Evolutionary conservation across 1,284 basidiomycete species (phyloP).

Genomic region (Tilletia indica): DNA sequence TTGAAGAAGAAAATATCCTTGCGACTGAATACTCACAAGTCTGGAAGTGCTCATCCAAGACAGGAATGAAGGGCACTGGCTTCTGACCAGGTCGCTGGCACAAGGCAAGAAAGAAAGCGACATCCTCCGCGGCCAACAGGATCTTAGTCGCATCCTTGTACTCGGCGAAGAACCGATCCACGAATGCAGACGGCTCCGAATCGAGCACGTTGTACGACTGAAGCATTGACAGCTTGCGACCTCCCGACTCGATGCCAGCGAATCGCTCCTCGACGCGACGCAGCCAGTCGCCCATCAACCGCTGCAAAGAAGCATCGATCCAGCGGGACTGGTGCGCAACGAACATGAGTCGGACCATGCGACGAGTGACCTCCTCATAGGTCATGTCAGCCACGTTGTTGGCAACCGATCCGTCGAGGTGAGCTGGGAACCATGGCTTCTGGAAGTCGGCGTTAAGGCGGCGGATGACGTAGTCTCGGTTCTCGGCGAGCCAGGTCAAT

Average conservation of each 20-base stretch:
- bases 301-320: conserved; percentile 90
- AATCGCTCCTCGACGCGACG: conserved; percentile 85
- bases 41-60: conserved; percentile 81
- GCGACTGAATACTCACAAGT: conserved; percentile 90
- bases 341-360: conserved; percentile 90
- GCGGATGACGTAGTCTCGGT: conserved; percentile 81
- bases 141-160: conserved; percentile 81
- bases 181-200: conserved; percentile 70
- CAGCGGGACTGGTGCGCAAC: conserved; percentile 86
- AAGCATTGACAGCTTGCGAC: conserved; percentile 44
- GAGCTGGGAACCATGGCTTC: conserved; percentile 62
- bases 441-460: conserved; percentile 93
- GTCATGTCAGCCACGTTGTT: conserved; percentile 93
- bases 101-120: conserved; percentile 91
- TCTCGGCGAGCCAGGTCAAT: conserved; percentile 78
- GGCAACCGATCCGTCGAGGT: conserved; percentile 63
- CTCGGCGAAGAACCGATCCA: conserved; percentile 76
- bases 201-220: conserved; percentile 85
- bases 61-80: conserved; percentile 97
- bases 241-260: conserved; percentile 44
- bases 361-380: conserved; percentile 89
- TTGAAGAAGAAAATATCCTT: too few species aligned
- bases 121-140: conserved; percentile 90
- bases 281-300: conserved; percentile 94
- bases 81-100: conserved; percentile 93